Base-by-base conservation (phyloP, 306 rosid species). In the Neltuma alba region DNA sequence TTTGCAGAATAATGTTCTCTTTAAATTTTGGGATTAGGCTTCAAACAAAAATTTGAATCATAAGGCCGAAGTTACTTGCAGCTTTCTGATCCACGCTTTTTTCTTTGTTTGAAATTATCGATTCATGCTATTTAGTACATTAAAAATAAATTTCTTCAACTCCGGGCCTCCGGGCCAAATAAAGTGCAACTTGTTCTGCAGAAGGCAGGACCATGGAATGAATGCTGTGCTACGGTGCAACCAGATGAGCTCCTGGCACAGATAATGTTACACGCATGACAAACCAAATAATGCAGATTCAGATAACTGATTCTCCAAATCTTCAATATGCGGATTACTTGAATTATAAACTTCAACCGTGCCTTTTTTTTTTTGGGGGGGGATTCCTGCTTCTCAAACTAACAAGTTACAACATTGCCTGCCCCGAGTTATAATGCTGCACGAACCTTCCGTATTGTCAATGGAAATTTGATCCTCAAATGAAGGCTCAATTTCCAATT, bases 1-100 rank as follows among this genome's bases (percentile, higher is more conserved):
- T 69, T 33, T 74, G 81, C 75, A 23, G 23, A 88, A 88, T 82
- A 86, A 86, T 63, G 52, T 36, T 80, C 13, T 73, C 40, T 21
- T 50, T 44, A 40, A 72, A 33, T 58, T 81, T 75, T 62, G 79
- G 64, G 38, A 48, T 55, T 74, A 69, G 67, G 55, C 23, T 14
- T 76, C 42, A 70, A 25, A 80, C 74, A 70, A 72, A 64, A 76
- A n/a, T 55, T 69, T 20, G 64, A 74, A 47, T 40, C 70, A 70
- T 25, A 18, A 23, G 64, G 9, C 57, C 36, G 1, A 21, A 58
- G 14, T 38, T 15, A 27, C 16, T 54, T 63, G n/a, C 37, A 60
- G 3, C 66, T 28, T 6, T 25, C 33, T 62, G 21, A 63, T 12
- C 7, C 63, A 15, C 6, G 7, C 30, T 44, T 31, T 1, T 10